Evolutionary conservation across 169 alveolate genomes (phyloP).

Genomic region (Cryptosporidium viatorum): DNA sequence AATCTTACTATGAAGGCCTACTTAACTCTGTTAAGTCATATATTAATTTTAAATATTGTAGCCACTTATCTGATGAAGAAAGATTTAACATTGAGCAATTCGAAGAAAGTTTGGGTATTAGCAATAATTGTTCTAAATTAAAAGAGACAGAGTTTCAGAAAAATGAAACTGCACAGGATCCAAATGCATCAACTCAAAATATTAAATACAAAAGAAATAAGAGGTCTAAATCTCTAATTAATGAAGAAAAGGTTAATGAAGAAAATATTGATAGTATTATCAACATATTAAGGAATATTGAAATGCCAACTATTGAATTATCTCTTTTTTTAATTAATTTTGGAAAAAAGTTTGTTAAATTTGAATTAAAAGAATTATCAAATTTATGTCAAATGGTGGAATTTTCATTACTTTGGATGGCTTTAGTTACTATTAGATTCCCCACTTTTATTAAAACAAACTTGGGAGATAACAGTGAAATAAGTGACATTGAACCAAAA

Average conservation of each 20-base stretch:
- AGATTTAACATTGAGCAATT: slow-evolving; percentile 6
- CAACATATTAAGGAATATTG: slow-evolving; percentile 7
- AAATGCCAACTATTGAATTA: slow-evolving; percentile 43
- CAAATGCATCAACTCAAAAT: not conserved
- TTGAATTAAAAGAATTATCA: slow-evolving; percentile 13
- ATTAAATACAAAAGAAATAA: slow-evolving; percentile 29
- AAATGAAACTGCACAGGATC: not conserved
- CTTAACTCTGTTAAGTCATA: slow-evolving; percentile 5
- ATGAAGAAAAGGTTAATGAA: slow-evolving; percentile 39
- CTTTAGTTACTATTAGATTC: slow-evolving; percentile 18
- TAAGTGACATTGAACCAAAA: not conserved
- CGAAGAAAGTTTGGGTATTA: not conserved
- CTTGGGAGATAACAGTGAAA: not conserved
- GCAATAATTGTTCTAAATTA: not conserved
- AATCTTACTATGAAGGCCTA: slow-evolving; percentile 19
- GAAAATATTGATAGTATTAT: slow-evolving; percentile 23
- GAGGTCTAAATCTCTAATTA: slow-evolving; percentile 10
- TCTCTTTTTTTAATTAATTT: slow-evolving; percentile 21
- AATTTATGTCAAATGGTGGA: slow-evolving; percentile 35
- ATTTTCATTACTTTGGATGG: slow-evolving; percentile 31
- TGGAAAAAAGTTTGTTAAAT: slow-evolving; percentile 28
- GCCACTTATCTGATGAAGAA: slow-evolving; percentile 9
- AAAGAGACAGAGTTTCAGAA: not conserved
- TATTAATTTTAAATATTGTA: slow-evolving; percentile 18
- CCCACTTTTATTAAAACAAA: not conserved